phyloP scores from a whole-genome alignment of 345 rosid species.

The Eucalyptus sp. region DNA sequence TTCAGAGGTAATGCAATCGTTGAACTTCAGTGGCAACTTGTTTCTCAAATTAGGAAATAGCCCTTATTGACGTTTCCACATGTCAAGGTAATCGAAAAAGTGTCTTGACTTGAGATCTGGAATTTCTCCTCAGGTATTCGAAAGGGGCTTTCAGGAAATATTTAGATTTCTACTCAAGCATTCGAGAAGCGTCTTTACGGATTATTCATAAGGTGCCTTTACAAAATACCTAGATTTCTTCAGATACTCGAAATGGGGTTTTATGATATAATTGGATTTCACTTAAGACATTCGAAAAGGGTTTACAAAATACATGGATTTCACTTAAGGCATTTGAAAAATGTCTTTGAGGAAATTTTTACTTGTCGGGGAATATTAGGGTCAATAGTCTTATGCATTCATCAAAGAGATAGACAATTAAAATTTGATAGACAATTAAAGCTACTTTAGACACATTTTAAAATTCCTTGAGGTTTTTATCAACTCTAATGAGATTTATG shows the following conservation, averaged over 20 bases:
- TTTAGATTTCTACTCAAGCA: background rate
- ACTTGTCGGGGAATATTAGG: accelerated
- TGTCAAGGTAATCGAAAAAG: background rate
- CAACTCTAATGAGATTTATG: background rate
- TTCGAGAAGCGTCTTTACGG: background rate
- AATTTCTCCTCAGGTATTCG: background rate
- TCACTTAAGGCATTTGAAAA: background rate
- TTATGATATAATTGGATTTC: background rate
- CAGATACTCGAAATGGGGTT: accelerated
- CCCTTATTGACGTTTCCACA: background rate
- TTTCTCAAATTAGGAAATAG: background rate
- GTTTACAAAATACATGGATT: background rate
- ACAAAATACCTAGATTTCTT: accelerated
- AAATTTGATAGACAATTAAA: background rate
- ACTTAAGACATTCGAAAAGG: accelerated
- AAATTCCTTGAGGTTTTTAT: background rate
- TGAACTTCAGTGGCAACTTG: background rate
- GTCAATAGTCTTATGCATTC: background rate
- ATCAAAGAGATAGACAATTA: background rate
- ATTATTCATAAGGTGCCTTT: background rate
- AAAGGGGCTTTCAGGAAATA: no score
- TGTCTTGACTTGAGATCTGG: background rate
- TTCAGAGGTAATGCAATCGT: background rate
- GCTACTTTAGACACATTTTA: background rate
- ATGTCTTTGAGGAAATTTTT: background rate